Conservation (phyloP, 2,329 filamentous ascomycete genomes). For the Trichoderma guizhouense region DNA sequence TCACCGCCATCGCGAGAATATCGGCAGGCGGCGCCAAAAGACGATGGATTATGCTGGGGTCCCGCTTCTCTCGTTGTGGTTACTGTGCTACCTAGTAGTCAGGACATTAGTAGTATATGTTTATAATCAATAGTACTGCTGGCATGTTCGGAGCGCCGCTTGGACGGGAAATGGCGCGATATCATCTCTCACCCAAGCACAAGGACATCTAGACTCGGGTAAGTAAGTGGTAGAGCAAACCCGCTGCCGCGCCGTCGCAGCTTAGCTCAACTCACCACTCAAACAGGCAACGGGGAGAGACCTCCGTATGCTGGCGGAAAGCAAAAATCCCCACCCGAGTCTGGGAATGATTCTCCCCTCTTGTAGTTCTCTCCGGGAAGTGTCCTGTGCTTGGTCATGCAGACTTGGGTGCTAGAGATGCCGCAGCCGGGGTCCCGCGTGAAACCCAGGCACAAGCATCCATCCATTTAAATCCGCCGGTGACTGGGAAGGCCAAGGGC, state of each 20-base stretch:
- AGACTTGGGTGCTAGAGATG: not conserved
- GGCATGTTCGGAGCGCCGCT: not conserved
- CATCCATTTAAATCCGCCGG: not conserved
- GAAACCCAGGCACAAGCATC: conserved; percentile 14
- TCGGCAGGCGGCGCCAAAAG: not conserved
- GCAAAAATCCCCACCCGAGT: not conserved
- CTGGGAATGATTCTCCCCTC: not conserved
- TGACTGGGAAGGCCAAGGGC: not conserved
- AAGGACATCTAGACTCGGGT: not conserved
- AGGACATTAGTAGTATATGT: not conserved
- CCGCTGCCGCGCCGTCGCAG: not conserved
- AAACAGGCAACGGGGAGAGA: conserved; percentile 11
- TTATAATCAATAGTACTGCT: not conserved
- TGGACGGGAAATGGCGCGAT: conserved; percentile 7
- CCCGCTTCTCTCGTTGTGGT: not conserved
- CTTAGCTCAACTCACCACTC: not conserved
- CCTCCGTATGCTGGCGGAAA: conserved; percentile 2
- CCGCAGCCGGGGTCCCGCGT: conserved; percentile 10
- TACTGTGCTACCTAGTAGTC: not conserved
- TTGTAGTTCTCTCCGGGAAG: not conserved
- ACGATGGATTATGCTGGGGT: not conserved
- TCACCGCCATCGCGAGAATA: not conserved
- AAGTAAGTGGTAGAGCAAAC: not conserved
- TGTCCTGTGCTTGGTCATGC: not conserved
- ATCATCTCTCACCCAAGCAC: not conserved